A percentile compares a stretch with the other conserved stretches of the same genome.
These are phyloP conservation scores for Fusarium sororula DNA, from an alignment of 2,329 filamentous ascomycete genomes.

Conservation along the genomic window DNA sequence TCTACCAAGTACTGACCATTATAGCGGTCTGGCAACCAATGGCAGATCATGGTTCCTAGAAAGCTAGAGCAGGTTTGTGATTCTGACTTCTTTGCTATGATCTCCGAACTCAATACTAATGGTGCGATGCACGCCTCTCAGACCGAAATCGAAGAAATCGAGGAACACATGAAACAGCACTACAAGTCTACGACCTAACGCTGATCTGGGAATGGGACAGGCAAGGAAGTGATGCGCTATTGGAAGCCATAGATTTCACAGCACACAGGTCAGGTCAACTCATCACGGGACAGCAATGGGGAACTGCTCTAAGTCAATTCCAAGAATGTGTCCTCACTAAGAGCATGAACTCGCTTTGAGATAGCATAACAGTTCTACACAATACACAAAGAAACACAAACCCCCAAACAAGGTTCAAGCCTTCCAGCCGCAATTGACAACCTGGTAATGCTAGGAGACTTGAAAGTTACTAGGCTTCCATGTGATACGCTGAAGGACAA, in stretches of 20 bases:
- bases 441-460: not conserved
- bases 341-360: not conserved
- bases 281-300: not conserved
- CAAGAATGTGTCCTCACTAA: accelerated
- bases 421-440: not conserved
- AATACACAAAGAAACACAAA: not conserved
- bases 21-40: not conserved
- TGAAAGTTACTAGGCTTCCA: not conserved
- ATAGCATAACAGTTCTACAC: not conserved
- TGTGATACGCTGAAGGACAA: not conserved
- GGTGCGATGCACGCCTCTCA: not conserved
- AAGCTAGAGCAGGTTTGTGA: not conserved
- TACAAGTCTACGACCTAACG: not conserved
- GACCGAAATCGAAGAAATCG: not conserved
- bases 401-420: not conserved
- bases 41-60: not conserved
- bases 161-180: not conserved
- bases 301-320: not conserved
- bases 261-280: not conserved
- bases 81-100: not conserved
- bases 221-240: not conserved
- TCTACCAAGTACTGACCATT: not conserved
- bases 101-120: not conserved
- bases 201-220: not conserved
- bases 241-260: not conserved